These are phyloP conservation scores for Ocimum tenuiflorum DNA, from an alignment of 257 asterid genomes.

Conservation along the genomic window DNA sequence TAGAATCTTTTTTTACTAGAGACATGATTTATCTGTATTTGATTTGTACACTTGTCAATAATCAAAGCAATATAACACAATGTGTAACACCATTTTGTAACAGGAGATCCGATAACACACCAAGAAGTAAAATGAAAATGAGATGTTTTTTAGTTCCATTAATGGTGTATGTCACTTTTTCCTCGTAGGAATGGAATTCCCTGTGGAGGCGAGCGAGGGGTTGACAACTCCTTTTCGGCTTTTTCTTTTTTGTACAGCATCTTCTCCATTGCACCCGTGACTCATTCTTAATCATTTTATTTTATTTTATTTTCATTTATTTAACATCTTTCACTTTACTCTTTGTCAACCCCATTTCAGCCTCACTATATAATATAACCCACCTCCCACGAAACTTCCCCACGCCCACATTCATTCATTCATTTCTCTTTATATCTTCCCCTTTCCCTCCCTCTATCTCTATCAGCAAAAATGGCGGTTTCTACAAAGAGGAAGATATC, in stretches of 20 bases:
- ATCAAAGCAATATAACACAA: no score
- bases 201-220: slow-evolving; percentile 10
- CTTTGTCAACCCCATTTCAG: slow-evolving; percentile 48
- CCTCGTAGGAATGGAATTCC: slow-evolving; percentile 30
- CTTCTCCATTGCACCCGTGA: slow-evolving; percentile 51
- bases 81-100: no score
- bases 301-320: no score
- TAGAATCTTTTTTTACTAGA: no score
- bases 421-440: no score
- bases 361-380: not conserved
- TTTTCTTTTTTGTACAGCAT: slow-evolving; percentile 28
- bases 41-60: no score
- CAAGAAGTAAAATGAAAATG: no score
- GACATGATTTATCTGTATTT: no score
- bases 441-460: not conserved
- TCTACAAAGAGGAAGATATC: slow-evolving; percentile 23
- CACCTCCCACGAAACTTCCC: slow-evolving; percentile 22
- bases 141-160: no score
- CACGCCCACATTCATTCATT: not conserved
- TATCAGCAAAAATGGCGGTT: slow-evolving; percentile 28
- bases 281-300: slow-evolving; percentile 20
- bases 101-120: no score
- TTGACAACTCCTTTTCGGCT: slow-evolving; percentile 31
- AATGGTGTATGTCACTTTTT: no score
- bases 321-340: slow-evolving; percentile 24